Base-by-base conservation (phyloP, 768 basidiomycete species). In the Boletus rubroflammeus region DNA sequence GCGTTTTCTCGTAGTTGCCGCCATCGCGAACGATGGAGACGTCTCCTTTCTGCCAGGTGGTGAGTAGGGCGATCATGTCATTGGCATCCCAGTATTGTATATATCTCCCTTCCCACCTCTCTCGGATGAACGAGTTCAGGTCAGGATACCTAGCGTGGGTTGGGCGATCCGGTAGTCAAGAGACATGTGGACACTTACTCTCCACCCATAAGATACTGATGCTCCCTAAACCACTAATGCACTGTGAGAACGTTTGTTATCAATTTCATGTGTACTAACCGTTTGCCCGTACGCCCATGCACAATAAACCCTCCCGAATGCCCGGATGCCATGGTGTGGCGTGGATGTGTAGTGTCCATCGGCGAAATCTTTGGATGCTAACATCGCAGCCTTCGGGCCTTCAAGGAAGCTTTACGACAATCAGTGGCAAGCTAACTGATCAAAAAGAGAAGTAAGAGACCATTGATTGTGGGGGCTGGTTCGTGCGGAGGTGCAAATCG, bases 221-320 rank as follows among this genome's bases (percentile, higher is more conserved):
- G 66, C 47, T 83, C 68, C 45, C 81, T 73, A 69, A 77, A 84
- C 81, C 82, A 84, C 82, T 84, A 50, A 11, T 38, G 19, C 31
- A 41, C 23, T 28, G 41, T 63, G 5, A 63, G 49, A 0, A 51
- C 15, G 10, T 14, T 25, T n/a, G 8, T 19, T 17, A 14, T 39
- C 17, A 17, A 35, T 35, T 21, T 29, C 39, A 38, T 9, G 19
- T 11, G 21, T 29, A 68, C 76, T 38, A 35, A 81, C 81, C 35
- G 81, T 75, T 64, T 83, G 80, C 1, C 81, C 78, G 52, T 82
- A 82, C 5, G 81, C 81, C 81, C 83, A 84, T 25, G 79, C 79
- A 44, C 78, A 78, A 58, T 82, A 84, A 15, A 73, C 81, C n/a
- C 83, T 73, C 3, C 75, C 81, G 47, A 82, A 83, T 6, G 82